phyloP scores from a whole-genome alignment of 1,139 yeast genomes.

The Suhomyces bribrorum region DNA sequence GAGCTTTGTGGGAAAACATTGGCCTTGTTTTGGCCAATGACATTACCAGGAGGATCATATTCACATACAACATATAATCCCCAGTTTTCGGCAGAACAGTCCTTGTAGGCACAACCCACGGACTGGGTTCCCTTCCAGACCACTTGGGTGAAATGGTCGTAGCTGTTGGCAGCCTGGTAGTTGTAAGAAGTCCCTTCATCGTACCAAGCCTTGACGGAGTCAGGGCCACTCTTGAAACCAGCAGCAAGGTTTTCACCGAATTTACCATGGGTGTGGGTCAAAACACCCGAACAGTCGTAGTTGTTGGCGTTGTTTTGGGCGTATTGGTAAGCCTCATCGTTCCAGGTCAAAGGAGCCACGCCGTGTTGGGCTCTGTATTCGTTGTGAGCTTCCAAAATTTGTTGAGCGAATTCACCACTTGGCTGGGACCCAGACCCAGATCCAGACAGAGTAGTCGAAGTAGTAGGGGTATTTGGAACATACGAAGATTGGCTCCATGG shows the following conservation, averaged over 20 bases:
- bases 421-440: constrained; percentile 13
- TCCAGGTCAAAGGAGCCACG: constrained; percentile 25
- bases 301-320: constrained; percentile 26
- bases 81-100: constrained; percentile 33
- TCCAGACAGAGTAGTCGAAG: constrained; percentile 4
- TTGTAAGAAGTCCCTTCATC: constrained; percentile 23
- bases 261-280: constrained; percentile 27
- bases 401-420: constrained; percentile 21
- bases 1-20: constrained; percentile 18
- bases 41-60: constrained; percentile 28
- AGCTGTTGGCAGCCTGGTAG: constrained; percentile 25
- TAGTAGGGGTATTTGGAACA: constrained; percentile 6
- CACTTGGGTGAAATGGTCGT: constrained; percentile 84
- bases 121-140: constrained; percentile 73
- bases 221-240: constrained; percentile 23
- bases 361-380: constrained; percentile 24
- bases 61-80: constrained; percentile 26
- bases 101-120: constrained; percentile 73
- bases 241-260: constrained; percentile 31
- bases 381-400: constrained; percentile 26
- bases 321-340: constrained; percentile 21
- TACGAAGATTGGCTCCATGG: constrained; percentile 1
- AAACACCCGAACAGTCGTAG: constrained; percentile 27
- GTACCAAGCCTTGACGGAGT: constrained; percentile 28
- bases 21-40: constrained; percentile 18